Evolutionary conservation across 164 flowering plant species (phyloP), one percentile per base, ranked within the genome.

Genomic region (Liquidambar formosana): DNA sequence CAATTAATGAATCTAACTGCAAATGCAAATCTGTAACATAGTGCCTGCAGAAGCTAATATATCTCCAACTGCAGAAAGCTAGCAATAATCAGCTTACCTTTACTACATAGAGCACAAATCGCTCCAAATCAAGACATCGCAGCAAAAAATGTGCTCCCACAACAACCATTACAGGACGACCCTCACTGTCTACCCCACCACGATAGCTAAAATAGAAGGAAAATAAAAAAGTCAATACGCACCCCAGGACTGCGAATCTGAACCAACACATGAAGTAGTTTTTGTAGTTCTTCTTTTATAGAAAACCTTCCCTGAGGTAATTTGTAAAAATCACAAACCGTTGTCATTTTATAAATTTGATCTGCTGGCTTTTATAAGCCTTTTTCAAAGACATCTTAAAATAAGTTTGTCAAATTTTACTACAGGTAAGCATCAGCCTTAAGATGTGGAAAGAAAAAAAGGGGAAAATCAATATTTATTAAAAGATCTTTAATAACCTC

Each of bases 101-200:
- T 41, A 92, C 87, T 5, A 93, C 91, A 77, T 92, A 78, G 11
- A 92, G 85, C 53, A 96, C 86, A 84, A 96, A 96, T 3, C 96
- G 91, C 77, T 96, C 98, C 63, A 96, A 83, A 88, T 96, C 99
- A 75, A 96, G 97, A 82, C 99, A 96, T n/a, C 99, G 85, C 70
- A 92, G 81, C 67, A 96, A 84, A 77, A 96, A 93, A 83, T 96
- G 99, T 67, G 99, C 99, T 70, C 99, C 99, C 53, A 96, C 99
- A 67, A 96, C 89, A 22, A 96, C 99, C 96, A 96, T 92, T 6
- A 96, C 92, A 58, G 99, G 98, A n/a, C 88, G 96, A 21, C 99
- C 99, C 72, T 93, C 97, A 72, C 83, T 87, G 63, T 96, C 99
- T n/a, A 96, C 97, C 22, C 99, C 99, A 61, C 99, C 97, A 65